Evolutionary conservation across 441 rosid genomes (phyloP).

Genomic region (Omphalea diandra): DNA sequence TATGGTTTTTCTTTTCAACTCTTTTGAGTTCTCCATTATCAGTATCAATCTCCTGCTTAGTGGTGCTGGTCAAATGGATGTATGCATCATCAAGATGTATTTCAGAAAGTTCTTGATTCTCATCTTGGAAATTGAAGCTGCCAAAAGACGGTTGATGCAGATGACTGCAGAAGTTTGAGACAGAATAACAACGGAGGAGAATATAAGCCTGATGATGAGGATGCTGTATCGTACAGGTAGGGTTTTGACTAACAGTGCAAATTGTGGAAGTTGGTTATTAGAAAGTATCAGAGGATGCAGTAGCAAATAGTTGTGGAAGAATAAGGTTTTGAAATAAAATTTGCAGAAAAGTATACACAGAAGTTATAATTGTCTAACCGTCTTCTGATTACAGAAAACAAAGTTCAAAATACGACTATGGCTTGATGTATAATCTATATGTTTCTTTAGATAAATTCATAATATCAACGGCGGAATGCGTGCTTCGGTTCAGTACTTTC

Average conservation of each 20-base stretch:
- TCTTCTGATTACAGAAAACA: neutral
- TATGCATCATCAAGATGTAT: slow-evolving; percentile 14
- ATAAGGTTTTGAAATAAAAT: neutral
- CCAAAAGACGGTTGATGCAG: neutral
- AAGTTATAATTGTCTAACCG: neutral
- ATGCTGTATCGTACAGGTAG: neutral
- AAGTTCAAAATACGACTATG: neutral
- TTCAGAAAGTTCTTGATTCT: neutral
- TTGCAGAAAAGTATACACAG: neutral
- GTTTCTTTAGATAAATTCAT: neutral
- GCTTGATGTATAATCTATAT: neutral
- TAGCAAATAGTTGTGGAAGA: slow-evolving; percentile 2
- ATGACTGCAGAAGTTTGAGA: neutral
- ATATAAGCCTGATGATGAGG: neutral
- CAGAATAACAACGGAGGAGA: neutral
- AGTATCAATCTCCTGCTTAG: neutral
- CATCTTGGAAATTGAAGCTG: slow-evolving; percentile 2
- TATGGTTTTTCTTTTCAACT: neutral
- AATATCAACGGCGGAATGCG: neutral
- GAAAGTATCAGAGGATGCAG: neutral
- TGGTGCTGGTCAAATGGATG: slow-evolving; percentile 13
- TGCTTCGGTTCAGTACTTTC: slow-evolving; percentile 6
- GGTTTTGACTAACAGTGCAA: neutral
- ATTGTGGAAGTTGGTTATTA: neutral
- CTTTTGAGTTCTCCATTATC: neutral